phyloP scores from a whole-genome alignment of 2,329 filamentous ascomycete species.

The Colletotrichum tanaceti region DNA sequence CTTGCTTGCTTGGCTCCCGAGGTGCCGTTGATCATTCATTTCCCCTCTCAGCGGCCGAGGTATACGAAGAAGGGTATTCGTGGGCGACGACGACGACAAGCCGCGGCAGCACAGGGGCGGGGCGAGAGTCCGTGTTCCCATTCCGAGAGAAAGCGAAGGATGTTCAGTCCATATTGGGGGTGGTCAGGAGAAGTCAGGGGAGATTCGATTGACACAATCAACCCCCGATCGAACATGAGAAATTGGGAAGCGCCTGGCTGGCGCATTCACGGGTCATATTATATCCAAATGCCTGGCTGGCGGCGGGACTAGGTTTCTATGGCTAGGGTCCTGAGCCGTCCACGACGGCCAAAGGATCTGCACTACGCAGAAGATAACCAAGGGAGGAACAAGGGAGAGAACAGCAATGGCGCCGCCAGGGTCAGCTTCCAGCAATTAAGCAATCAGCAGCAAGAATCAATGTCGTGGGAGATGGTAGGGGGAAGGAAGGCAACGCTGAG shows the following conservation, averaged over 20 bases:
- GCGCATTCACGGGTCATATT: constrained; percentile 20
- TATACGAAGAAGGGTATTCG: neutral
- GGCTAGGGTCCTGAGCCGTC: neutral
- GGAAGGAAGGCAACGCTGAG: neutral
- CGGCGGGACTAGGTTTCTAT: neutral
- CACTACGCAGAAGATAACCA: too few relatives aligned
- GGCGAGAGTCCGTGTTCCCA: neutral
- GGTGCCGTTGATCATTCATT: neutral
- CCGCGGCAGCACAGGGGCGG: neutral
- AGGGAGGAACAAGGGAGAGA: constrained; percentile 1
- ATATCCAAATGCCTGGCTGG: constrained; percentile 6
- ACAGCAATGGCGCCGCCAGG: constrained; percentile 5
- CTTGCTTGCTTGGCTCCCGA: constrained; percentile 15
- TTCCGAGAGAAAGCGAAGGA: neutral
- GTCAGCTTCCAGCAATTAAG: neutral
- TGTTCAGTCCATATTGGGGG: neutral
- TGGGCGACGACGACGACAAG: neutral
- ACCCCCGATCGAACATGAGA: neutral
- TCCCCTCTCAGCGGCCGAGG: neutral
- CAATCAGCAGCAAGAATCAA: neutral
- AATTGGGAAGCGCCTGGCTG: neutral
- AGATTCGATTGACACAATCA: neutral
- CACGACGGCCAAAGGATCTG: neutral
- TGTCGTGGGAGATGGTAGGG: too few relatives aligned
- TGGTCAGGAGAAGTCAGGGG: neutral